These are phyloP conservation scores for Aquilaria agallochum DNA, from an alignment of 441 rosid species.

Conservation along the genomic window DNA sequence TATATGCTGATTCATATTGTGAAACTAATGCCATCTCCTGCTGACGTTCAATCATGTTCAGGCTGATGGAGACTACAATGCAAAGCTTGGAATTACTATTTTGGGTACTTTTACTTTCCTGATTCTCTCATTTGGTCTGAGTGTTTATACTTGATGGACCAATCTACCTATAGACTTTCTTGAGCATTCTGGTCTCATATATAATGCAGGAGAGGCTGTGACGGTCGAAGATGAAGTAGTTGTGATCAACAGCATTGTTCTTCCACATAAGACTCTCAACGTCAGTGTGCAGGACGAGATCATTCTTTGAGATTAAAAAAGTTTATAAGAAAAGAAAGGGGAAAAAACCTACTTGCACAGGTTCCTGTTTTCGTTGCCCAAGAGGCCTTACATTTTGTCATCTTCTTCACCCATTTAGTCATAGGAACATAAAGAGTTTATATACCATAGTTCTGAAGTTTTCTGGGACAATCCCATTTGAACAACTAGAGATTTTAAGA, in stretches of 20 bases:
- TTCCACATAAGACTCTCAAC: constrained; percentile 59
- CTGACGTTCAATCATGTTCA: constrained; percentile 19
- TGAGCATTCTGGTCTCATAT: neutral
- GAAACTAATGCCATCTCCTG: neutral
- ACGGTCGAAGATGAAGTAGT: constrained; percentile 74
- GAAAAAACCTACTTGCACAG: too few relatives aligned
- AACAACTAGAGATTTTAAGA: too few relatives aligned
- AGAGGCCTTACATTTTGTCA: too few relatives aligned
- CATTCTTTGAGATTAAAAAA: constrained; percentile 34
- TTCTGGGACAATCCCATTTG: too few relatives aligned
- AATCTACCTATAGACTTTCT: neutral
- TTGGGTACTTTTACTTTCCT: constrained; percentile 39
- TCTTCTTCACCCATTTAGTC: too few relatives aligned
- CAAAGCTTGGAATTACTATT: constrained; percentile 70
- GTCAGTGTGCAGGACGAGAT: constrained; percentile 64
- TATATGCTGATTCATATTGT: neutral
- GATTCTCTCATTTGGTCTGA: neutral
- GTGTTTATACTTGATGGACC: neutral
- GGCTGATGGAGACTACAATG: constrained; percentile 69
- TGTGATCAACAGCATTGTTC: constrained; percentile 70
- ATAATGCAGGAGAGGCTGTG: constrained; percentile 59
- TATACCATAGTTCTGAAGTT: too few relatives aligned
- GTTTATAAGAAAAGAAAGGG: too few relatives aligned
- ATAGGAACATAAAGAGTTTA: too few relatives aligned
- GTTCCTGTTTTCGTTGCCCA: too few relatives aligned